phyloP scores from a whole-genome alignment of 345 rosid species.

The Hibiscus tridactylites region DNA sequence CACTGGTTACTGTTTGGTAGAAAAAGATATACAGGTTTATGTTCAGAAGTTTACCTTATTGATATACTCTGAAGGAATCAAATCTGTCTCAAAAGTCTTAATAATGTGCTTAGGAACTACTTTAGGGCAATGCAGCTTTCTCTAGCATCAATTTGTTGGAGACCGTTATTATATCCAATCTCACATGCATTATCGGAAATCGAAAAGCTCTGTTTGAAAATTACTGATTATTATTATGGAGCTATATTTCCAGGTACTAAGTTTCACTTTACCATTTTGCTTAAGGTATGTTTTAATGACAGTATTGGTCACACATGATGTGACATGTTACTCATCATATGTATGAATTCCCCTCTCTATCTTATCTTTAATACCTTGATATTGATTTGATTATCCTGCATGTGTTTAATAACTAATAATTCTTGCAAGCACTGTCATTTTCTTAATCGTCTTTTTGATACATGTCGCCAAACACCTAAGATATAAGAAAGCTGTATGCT shows the following conservation, averaged over 20 bases:
- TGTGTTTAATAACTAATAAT: not conserved
- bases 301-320: not conserved
- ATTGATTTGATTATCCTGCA: not conserved
- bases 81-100: not conserved
- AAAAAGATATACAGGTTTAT: not conserved
- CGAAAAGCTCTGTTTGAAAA: not conserved
- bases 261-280: not conserved
- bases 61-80: not conserved
- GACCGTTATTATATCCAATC: not conserved
- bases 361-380: not conserved
- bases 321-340: not conserved
- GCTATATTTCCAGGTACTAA: not conserved
- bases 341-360: not conserved
- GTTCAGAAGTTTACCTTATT: not conserved
- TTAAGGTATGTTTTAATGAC: not conserved
- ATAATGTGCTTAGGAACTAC: not conserved
- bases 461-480: not conserved
- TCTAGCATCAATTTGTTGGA: not conserved
- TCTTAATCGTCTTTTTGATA: not conserved
- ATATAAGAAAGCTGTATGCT: not conserved
- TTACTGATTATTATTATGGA: not conserved
- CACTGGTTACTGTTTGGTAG: not conserved
- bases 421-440: not conserved
- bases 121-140: not conserved
- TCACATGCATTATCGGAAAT: not conserved